Base-by-base conservation (phyloP, 2,329 filamentous ascomycete genomes). In the Catunica adiposa region DNA sequence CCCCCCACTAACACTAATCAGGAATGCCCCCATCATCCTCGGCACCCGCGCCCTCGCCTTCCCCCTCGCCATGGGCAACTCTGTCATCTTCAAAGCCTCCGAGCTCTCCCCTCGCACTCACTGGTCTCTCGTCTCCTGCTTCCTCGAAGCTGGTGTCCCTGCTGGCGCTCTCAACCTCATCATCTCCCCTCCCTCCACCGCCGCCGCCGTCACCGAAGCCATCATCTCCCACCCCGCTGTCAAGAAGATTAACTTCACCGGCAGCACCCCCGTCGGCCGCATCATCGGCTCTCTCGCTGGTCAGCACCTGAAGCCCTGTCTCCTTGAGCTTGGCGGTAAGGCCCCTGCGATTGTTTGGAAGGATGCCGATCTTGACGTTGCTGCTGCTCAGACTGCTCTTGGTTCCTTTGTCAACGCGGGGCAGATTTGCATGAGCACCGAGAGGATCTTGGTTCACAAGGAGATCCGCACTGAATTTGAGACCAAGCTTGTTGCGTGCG, bases 191-290 rank as follows among this genome's bases (percentile, higher is more conserved):
- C 78, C 80, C 56, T 73, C 80, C 56, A 77, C 84, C 61, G 87
- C 86, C 0, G 73, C 82, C 0, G 71, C 74, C 11, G 72, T 90
- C 31, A 89, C 85, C 0, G 74, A 74, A 26, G 71, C 78, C 1
- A 67, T 92, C 29, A 85, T 94, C 61, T 75, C 78, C 51, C 73
- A 85, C 62, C 77, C 78, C 0, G 71, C 73, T 0, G 70, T 94
- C 56, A 83, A 80, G 65, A 94, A 94, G 70, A 74, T 94, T 65
- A 92, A 88, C 69, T 94, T 94, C 67, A 94, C 88, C 0, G 88
- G 88, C 34, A 84, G 79, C 63, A 89, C 86, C 0, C 66, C 67
- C 0, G 82, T 92, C 0, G 88, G 88, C 1, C 76, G 79, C 31
- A 83, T 88, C 64, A 80, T 94, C 57, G 84, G 79, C 8, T 72